phyloP scores from a whole-genome alignment of 208 protist genomes.

The Naegleria fowleri region DNA sequence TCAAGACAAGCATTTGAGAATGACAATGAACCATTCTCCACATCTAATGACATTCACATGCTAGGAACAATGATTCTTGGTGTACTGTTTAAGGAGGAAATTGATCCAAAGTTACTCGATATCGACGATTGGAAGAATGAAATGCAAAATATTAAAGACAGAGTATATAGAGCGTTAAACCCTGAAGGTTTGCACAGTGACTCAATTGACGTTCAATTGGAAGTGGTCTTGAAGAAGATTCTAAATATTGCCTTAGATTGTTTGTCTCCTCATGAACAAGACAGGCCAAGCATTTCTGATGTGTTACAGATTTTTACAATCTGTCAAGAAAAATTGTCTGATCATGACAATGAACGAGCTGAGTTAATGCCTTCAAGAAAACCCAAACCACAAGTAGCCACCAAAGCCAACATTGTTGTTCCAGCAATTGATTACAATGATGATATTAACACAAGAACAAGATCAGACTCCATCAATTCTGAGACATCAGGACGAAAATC shows the following conservation, averaged over 20 bases:
- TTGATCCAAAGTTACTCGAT: background rate
- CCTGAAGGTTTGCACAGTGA: too few relatives aligned
- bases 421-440: background rate
- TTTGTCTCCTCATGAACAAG: background rate
- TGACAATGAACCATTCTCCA: background rate
- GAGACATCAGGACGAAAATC: background rate
- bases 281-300: background rate
- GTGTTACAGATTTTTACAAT: background rate
- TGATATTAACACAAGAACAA: background rate
- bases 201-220: background rate
- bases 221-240: background rate
- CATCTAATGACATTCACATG: background rate
- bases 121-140: background rate
- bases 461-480: background rate
- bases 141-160: background rate
- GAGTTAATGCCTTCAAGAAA: background rate
- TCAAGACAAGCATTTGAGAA: background rate
- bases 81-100: background rate
- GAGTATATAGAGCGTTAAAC: background rate
- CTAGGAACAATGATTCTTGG: background rate
- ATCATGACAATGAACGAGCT: background rate
- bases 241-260: background rate
- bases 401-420: background rate
- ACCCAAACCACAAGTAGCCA: background rate
- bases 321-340: background rate